Evolutionary conservation across 768 basidiomycete genomes (phyloP), one percentile per base, ranked within the genome.

Genomic region (Megacollybia marginata): DNA sequence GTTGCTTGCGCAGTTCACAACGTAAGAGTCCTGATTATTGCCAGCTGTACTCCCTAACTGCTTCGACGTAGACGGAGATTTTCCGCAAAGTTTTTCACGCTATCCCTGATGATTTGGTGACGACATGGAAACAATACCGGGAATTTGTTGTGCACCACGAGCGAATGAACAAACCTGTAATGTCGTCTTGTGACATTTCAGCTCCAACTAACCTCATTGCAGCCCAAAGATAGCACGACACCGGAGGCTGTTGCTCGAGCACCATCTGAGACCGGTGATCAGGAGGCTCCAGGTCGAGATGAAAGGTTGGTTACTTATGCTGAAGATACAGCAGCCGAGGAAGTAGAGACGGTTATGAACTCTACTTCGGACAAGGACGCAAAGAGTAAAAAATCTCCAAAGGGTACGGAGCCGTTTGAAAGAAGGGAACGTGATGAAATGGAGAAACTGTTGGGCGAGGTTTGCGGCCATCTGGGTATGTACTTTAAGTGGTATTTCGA

Each of bases 81-180:
- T 97, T 80, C 68, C 85, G 93, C 49, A 94, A 89, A 62, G 92
- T 97, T 4, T 99, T 99, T 71, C 85, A 92, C 58, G 85, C 88
- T 33, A 71, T 94, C 48, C 95, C 96, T 5, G 95, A 98, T 63
- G 94, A 99, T 62, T 72, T 83, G 19, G 80, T 97, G 52, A 85
- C 85, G 1, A 95, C 94, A 0, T 99, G 95, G 95, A 93, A 93
- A 59, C 88, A 92, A 60, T 97, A 80, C 58, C 94, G 85, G 61
- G 89, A 94, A 54, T 97, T 89, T 58, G 69, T 85, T 43, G 65
- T 73, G 5, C 75, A 86, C 59, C 85, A 92, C 43, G 90, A 92
- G 53, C 79, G 87, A 2, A 59, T 89, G 53, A 79, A 75, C 57
- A 87, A 80, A 65, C 76, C 75, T 32, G 89, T 88, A 59, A 53